A percentile compares a stretch with the other conserved stretches of the same genome.
These are phyloP conservation scores for Termitomyces sp. DNA, from an alignment of 768 basidiomycete genomes.

Conservation along the genomic window DNA sequence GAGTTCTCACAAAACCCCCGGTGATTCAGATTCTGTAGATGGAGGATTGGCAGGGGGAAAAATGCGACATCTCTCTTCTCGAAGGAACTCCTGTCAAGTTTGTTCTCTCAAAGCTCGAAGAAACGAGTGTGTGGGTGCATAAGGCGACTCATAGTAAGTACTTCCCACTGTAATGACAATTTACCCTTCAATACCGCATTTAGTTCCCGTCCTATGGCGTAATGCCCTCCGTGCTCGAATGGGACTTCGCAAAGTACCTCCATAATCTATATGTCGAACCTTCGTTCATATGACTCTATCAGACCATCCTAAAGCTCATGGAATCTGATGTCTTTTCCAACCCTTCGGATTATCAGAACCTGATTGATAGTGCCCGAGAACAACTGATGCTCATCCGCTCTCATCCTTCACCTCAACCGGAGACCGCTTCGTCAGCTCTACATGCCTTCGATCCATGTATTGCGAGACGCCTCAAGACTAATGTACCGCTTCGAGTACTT, in stretches of 20 bases:
- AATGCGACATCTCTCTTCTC: constrained; percentile 74
- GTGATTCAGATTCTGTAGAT: constrained; percentile 37
- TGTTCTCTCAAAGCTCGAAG: constrained; percentile 52
- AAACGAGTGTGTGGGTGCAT: constrained; percentile 59
- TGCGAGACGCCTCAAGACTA: constrained; percentile 61
- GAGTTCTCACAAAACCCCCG: neutral
- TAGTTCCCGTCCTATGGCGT: constrained; percentile 48
- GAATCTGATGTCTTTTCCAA: constrained; percentile 35
- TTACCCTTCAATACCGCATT: neutral
- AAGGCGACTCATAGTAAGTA: constrained; percentile 38
- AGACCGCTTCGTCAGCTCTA: constrained; percentile 41
- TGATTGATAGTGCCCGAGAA: constrained; percentile 37
- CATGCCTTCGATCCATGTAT: constrained; percentile 66
- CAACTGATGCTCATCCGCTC: constrained; percentile 38
- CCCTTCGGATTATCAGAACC: constrained; percentile 29
- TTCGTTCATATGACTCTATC: neutral
- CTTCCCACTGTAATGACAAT: neutral
- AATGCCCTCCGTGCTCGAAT: constrained; percentile 51
- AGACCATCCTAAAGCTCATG: constrained; percentile 53
- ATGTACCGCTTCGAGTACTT: constrained; percentile 65
- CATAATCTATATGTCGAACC: neutral
- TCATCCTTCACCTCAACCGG: constrained; percentile 32
- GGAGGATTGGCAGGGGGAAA: constrained; percentile 90
- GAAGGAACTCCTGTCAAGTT: constrained; percentile 58
- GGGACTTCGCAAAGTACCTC: constrained; percentile 52